Base-by-base conservation (phyloP, 768 basidiomycete genomes). In the Melanogaster broomeanus region DNA sequence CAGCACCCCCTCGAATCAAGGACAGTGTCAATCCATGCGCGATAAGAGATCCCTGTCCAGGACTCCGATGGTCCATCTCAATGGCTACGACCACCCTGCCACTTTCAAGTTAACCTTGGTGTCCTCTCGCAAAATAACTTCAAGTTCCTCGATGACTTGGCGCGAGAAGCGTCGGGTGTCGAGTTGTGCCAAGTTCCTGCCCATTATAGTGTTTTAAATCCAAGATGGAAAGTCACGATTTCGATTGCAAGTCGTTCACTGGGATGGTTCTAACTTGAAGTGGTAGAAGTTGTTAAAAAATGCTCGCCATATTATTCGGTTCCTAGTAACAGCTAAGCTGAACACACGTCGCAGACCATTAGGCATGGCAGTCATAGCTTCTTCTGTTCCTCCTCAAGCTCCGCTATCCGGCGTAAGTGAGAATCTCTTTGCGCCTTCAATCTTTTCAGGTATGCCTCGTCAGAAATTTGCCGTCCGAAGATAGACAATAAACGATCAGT, bases 101-200 rank as follows among this genome's bases (percentile, higher is more conserved):
- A 98, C 90, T 73, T 97, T 96, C n/a, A n/a, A n/a, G n/a, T n/a
- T n/a, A 62, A 98, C 84, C 71, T 96, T 97, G 63, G 72, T 80
- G 66, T 95, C 92, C 60, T 77, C 4, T 31, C 59, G 51, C 45
- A 96, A 72, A 15, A 84, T 62, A 5, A 60, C 31, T 52, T 76
- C 68, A 48, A 97, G 75, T 6, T 90, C 83, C 10, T 82, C 69
- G 2, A 85, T 31, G 81, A 78, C 34, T 70, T 74, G 86, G 85
- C 11, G 77, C 79, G 44, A 61, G 50, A 19, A 38, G 21, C 6
- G 73, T 76, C 11, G 79, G 48, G 30, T n/a, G n/a, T n/a, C n/a
- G n/a, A n/a, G n/a, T n/a, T n/a, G n/a, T n/a, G n/a, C n/a, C n/a
- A n/a, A n/a, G n/a, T n/a, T n/a, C n/a, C n/a, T n/a, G n/a, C n/a